Evolutionary conservation across 1,139 yeast species (phyloP).

Genomic region (Insectozyma bohioensis): DNA sequence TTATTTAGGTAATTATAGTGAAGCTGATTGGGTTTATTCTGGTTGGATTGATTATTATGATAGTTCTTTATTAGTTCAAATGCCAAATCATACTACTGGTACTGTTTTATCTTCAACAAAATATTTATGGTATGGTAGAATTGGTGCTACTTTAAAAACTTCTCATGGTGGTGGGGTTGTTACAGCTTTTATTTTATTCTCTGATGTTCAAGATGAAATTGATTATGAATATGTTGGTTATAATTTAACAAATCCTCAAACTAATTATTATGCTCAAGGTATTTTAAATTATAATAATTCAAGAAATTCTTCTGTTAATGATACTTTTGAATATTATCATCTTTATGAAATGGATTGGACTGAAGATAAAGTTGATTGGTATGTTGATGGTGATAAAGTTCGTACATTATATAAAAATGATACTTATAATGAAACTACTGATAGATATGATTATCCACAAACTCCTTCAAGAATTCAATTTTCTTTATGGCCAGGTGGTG

Average conservation of each 20-base stretch:
- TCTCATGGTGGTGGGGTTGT: conserved; percentile 81
- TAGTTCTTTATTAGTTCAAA: conserved; percentile 62
- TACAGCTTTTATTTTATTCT: conserved; percentile 79
- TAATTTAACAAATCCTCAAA: conserved; percentile 62
- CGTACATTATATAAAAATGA: conserved; percentile 66
- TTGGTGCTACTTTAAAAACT: conserved; percentile 66
- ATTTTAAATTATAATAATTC: conserved; percentile 65
- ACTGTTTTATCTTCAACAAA: conserved; percentile 78
- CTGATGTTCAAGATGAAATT: conserved; percentile 87
- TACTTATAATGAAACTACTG: conserved; percentile 67
- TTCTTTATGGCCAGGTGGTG: conserved; percentile 88
- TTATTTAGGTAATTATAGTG: conserved; percentile 71
- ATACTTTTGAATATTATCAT: conserved; percentile 71
- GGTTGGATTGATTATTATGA: conserved; percentile 62
- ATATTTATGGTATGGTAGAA: conserved; percentile 86
- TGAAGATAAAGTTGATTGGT: conserved; percentile 72
- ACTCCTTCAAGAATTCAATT: conserved; percentile 83
- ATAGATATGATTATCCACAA: conserved; percentile 72
- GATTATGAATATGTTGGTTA: conserved; percentile 86
- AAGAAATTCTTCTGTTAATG: conserved; percentile 41
- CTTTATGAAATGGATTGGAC: conserved; percentile 82
- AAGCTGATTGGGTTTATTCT: conserved; percentile 70
- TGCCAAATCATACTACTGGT: conserved; percentile 80
- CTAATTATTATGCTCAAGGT: conserved; percentile 81
- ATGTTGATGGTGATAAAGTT: conserved; percentile 64